Percentiles rank a stretch among this genome's conserved stretches.
These are phyloP conservation scores for Dioscorea cayenensis DNA, from an alignment of 116 monocot genomes.

Conservation along the genomic window DNA sequence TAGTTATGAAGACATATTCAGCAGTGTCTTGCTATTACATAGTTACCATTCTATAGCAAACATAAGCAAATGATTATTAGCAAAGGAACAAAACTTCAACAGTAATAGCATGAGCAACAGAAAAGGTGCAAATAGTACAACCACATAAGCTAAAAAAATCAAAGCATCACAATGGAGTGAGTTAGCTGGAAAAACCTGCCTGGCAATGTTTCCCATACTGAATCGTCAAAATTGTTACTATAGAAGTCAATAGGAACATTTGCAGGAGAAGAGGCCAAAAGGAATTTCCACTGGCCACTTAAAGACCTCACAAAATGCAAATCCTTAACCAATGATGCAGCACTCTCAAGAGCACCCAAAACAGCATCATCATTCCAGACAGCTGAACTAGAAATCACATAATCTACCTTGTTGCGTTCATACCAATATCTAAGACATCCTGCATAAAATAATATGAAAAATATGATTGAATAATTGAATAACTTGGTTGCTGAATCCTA, in stretches of 20 bases:
- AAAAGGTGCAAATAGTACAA: background rate
- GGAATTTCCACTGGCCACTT: constrained; percentile 87
- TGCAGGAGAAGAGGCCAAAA: constrained; percentile 51
- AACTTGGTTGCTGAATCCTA: background rate
- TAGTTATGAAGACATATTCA: background rate
- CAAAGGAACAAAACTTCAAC: background rate
- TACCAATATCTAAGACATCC: constrained; percentile 88
- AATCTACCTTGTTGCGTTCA: constrained; percentile 63
- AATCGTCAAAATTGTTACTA: constrained; percentile 66
- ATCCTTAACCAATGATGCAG: constrained; percentile 75
- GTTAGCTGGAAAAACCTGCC: constrained; percentile 35
- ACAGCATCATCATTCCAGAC: constrained; percentile 89
- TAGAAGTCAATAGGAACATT: constrained; percentile 52
- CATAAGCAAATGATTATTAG: background rate
- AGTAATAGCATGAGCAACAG: background rate
- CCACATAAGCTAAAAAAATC: background rate
- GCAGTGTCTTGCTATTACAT: background rate
- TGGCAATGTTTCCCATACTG: constrained; percentile 73
- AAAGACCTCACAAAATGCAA: constrained; percentile 77
- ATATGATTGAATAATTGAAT: background rate
- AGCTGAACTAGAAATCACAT: constrained; percentile 44
- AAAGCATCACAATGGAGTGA: background rate
- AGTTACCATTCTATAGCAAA: background rate
- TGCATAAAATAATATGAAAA: constrained; percentile 6
- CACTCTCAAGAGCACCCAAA: constrained; percentile 65